These are phyloP conservation scores for Crithidia expoeki DNA, from an alignment of 208 protist genomes.

Conservation along the genomic window DNA sequence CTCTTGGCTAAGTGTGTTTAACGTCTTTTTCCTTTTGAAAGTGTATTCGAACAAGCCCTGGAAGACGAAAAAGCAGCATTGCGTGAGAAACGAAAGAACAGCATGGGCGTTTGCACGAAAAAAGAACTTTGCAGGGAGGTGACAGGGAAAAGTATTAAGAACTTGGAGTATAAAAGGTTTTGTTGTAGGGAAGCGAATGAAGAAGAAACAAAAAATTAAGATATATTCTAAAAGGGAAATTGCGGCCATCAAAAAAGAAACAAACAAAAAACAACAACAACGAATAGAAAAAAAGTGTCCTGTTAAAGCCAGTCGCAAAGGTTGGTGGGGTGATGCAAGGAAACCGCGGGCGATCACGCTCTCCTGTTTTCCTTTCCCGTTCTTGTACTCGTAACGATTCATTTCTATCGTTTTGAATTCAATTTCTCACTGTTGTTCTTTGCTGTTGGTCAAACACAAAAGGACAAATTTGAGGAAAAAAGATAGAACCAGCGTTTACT, in stretches of 20 bases:
- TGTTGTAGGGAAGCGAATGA: conserved; percentile 26
- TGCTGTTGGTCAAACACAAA: conserved; percentile 20
- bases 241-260: conserved; percentile 25
- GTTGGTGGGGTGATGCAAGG: neutral
- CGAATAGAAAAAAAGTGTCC: neutral
- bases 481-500: neutral
- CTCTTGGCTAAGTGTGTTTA: too few relatives aligned
- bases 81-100: neutral
- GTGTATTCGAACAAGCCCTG: too few relatives aligned
- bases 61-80: too few relatives aligned
- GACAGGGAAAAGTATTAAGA: neutral
- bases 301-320: neutral
- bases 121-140: neutral
- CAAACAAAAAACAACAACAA: conserved; percentile 4
- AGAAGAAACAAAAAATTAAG: conserved; percentile 18
- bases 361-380: conserved; percentile 7
- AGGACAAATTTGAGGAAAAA: neutral
- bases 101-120: neutral
- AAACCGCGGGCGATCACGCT: neutral
- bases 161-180: conserved; percentile 25
- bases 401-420: conserved; percentile 13
- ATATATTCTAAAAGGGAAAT: conserved; percentile 4
- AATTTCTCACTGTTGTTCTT: conserved; percentile 4
- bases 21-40: too few relatives aligned
- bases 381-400: conserved; percentile 10